Evolutionary conservation across 805 yeast genomes (phyloP).

Genomic region (Saccharomycopsis guyanensis): DNA sequence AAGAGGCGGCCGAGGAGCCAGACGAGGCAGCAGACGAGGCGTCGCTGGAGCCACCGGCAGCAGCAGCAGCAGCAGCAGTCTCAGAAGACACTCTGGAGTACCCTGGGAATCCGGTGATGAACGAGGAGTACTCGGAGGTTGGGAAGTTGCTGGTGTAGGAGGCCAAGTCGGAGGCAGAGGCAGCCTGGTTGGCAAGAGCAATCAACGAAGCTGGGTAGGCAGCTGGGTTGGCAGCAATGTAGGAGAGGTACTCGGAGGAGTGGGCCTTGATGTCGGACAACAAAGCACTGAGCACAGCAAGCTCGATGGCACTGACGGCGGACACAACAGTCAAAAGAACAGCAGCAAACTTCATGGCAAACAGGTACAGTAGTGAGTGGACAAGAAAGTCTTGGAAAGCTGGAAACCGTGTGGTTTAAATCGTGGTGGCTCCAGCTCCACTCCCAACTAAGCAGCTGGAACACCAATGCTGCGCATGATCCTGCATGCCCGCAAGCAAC

Average conservation of each 20-base stretch:
- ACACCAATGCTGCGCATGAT: not conserved
- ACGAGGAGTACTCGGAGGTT: conserved; percentile 15
- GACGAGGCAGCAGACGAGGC: conserved; percentile 5
- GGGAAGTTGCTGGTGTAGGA: conserved; percentile 14
- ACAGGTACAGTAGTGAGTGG: too few relatives aligned
- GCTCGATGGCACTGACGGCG: conserved; percentile 7
- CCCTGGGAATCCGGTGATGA: conserved; percentile 18
- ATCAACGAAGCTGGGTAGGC: conserved; percentile 17
- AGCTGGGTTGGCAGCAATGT: conserved; percentile 19
- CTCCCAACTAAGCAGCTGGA: not conserved
- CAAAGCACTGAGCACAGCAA: conserved; percentile 13
- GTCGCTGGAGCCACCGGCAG: not conserved
- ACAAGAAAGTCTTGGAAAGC: too few relatives aligned
- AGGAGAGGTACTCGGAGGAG: conserved; percentile 18
- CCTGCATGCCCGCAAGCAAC: too few relatives aligned
- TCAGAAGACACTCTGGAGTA: conserved; percentile 14
- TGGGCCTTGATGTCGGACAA: conserved; percentile 14
- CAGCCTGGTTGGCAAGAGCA: conserved; percentile 12
- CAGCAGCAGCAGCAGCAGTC: conserved; percentile 3
- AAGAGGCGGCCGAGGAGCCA: conserved; percentile 3
- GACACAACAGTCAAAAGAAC: conserved; percentile 11
- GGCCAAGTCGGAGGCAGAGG: conserved; percentile 2
- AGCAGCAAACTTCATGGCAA: conserved; percentile 1
- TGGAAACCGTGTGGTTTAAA: too few relatives aligned
- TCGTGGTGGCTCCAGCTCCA: too few relatives aligned